Conservation (phyloP, 2,329 filamentous ascomycete species). For the Penicillium sp. region DNA sequence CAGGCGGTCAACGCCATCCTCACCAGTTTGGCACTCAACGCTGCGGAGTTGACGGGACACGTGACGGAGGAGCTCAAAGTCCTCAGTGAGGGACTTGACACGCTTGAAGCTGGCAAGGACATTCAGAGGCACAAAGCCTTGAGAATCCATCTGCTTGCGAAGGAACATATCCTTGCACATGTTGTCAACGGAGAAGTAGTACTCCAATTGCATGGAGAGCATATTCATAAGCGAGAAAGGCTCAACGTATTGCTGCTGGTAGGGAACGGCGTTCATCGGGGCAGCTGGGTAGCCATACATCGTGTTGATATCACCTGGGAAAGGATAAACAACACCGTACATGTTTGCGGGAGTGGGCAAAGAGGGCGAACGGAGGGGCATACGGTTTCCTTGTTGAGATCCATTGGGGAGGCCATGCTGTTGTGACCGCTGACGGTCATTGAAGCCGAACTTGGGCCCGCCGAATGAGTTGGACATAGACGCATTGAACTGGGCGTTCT, state of each 20-base stretch:
- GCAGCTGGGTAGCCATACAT: constrained; percentile 58
- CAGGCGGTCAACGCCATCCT: constrained; percentile 75
- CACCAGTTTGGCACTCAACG: constrained; percentile 71
- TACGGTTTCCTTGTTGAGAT: constrained; percentile 48
- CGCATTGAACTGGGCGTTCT: constrained; percentile 40
- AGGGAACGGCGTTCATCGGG: constrained; percentile 58
- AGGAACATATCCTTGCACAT: constrained; percentile 89
- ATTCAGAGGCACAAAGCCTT: constrained; percentile 80
- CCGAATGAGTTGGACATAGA: constrained; percentile 40
- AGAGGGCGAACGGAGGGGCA: constrained; percentile 59
- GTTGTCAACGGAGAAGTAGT: constrained; percentile 97
- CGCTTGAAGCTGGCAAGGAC: constrained; percentile 86
- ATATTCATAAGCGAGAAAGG: constrained; percentile 56
- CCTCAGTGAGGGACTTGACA: constrained; percentile 68
- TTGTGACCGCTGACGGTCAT: constrained; percentile 45
- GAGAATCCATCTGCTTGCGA: constrained; percentile 87
- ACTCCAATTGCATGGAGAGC: constrained; percentile 69
- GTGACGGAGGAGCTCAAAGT: constrained; percentile 70
- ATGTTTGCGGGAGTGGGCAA: constrained; percentile 53
- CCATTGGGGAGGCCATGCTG: constrained; percentile 37
- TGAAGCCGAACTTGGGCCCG: constrained; percentile 41
- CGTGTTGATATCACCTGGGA: constrained; percentile 47
- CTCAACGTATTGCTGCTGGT: constrained; percentile 57
- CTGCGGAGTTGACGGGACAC: constrained; percentile 70
- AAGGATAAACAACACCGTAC: constrained; percentile 49